phyloP scores from a whole-genome alignment of 371 early-diverging fungal species.

The Cladochytrium tenue region DNA sequence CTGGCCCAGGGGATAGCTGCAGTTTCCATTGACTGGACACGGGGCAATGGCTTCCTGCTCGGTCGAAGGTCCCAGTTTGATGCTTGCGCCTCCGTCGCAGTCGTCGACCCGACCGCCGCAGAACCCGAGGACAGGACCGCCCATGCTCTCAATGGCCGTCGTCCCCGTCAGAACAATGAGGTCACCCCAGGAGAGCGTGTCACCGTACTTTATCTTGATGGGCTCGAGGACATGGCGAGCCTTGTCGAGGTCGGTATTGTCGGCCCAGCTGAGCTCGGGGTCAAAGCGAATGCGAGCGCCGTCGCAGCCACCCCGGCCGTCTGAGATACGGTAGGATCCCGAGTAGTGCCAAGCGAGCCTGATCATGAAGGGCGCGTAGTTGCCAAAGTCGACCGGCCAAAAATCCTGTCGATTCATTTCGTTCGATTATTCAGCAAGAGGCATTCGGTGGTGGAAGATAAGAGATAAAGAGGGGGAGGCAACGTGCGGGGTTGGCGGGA shows the following conservation, averaged over 20 bases:
- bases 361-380: conserved; percentile 33
- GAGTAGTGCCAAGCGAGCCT: conserved; percentile 33
- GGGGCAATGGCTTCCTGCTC: conserved; percentile 10
- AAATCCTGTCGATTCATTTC: not conserved
- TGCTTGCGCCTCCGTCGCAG: conserved; percentile 82
- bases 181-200: conserved; percentile 79
- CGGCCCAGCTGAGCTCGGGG: conserved; percentile 75
- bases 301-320: conserved; percentile 73
- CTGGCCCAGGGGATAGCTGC: conserved; percentile 21
- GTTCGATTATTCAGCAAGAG: too few species aligned
- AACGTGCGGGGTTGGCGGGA: not conserved
- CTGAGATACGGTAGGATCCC: conserved; percentile 22
- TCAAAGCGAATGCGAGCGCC: conserved; percentile 76
- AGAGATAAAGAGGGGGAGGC: not conserved
- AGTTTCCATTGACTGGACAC: conserved; percentile 21
- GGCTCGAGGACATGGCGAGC: conserved; percentile 77
- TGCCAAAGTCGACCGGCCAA: conserved; percentile 34
- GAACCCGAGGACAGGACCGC: conserved; percentile 22
- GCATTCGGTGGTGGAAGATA: too few species aligned
- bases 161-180: conserved; percentile 90
- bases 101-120: conserved; percentile 67
- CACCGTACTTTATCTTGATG: conserved; percentile 79
- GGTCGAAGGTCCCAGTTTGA: conserved; percentile 29
- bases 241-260: conserved; percentile 79
- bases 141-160: conserved; percentile 79